Conservation (phyloP, 2,329 filamentous ascomycete genomes). For the Beauveria caledonica region DNA sequence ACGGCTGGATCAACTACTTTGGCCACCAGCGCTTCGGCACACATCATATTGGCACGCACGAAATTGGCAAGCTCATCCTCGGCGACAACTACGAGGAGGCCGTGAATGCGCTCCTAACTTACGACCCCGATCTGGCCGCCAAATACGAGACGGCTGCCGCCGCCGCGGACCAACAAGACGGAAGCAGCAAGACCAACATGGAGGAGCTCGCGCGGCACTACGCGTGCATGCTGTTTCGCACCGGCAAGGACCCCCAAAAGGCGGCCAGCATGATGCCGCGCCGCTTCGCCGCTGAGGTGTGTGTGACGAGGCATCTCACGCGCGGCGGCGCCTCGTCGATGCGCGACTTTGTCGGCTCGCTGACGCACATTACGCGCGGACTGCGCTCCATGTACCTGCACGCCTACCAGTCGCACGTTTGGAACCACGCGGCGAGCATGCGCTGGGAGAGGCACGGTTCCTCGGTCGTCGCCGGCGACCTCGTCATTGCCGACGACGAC, state of each 20-base stretch:
- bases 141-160: conserved; percentile 28
- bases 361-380: conserved; percentile 71
- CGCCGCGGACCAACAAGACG: conserved; percentile 22
- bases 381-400: conserved; percentile 92
- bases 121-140: conserved; percentile 53
- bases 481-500: conserved; percentile 52
- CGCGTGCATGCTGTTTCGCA: conserved; percentile 67
- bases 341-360: conserved; percentile 71
- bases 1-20: conserved; percentile 96
- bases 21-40: conserved; percentile 96
- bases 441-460: conserved; percentile 70
- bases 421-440: conserved; percentile 78
- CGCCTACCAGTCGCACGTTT: conserved; percentile 90
- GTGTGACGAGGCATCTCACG: conserved; percentile 69
- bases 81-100: conserved; percentile 74
- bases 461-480: conserved; percentile 73
- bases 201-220: conserved; percentile 75
- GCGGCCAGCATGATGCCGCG: conserved; percentile 65
- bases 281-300: conserved; percentile 72
- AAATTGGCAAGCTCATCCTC: conserved; percentile 76
- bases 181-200: conserved; percentile 52
- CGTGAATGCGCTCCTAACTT: conserved; percentile 67
- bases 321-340: conserved; percentile 36
- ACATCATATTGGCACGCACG: conserved; percentile 76
- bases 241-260: conserved; percentile 46